A percentile compares a stretch with the other conserved stretches of the same genome.
phyloP scores from a whole-genome alignment of 305 asterid species.

The Solanum hybrid region DNA sequence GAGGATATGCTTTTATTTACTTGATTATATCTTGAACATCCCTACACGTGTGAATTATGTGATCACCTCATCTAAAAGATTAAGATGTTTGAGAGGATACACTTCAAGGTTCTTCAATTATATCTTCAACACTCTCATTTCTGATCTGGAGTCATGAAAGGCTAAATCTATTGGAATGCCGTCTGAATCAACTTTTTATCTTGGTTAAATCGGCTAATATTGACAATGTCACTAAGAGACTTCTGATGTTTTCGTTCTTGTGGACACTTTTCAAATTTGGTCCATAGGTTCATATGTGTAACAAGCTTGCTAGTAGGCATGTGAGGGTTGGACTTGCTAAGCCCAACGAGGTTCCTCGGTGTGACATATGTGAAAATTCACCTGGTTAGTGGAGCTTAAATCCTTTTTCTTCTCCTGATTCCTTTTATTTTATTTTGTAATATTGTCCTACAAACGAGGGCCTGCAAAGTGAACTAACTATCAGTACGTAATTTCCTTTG shows the following conservation, averaged over 20 bases:
- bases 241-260: background rate
- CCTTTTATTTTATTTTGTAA: constrained; percentile 8
- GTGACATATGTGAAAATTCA: constrained; percentile 88
- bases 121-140: background rate
- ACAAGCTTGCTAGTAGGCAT: constrained; percentile 94
- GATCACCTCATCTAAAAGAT: background rate
- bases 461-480: background rate
- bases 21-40: background rate
- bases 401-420: background rate
- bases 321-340: constrained; percentile 89
- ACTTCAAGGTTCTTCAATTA: background rate
- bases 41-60: background rate
- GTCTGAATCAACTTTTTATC: background rate
- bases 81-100: background rate
- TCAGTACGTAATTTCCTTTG: background rate
- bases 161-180: background rate
- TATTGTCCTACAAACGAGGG: background rate
- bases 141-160: background rate
- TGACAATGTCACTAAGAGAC: background rate
- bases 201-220: background rate
- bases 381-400: constrained; percentile 48
- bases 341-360: constrained; percentile 70
- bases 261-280: background rate
- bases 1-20: background rate
- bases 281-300: constrained; percentile 82